Evolutionary conservation across 768 basidiomycete species (phyloP), one percentile per base, ranked within the genome.

Genomic region (Pholiota molesta): DNA sequence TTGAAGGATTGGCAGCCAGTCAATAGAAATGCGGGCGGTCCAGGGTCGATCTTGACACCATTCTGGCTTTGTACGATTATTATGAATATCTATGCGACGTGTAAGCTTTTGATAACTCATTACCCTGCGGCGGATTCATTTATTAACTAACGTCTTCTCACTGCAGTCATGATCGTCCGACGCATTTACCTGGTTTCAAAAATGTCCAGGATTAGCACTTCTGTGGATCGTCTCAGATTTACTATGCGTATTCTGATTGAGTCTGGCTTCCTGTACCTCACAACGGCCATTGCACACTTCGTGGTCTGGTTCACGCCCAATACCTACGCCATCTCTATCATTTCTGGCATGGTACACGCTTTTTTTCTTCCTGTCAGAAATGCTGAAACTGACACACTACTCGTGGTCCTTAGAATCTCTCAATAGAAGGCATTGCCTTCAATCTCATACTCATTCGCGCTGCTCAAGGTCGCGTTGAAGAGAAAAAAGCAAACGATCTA

Each of bases 381-480:
- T 37, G 13, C 2, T 52, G 10, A 14, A 21, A 14, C 23, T 49
- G 47, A 49, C 19, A 14, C 4, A 5, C 19, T 17, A 33, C 21
- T 37, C 31, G 7, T 21, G 44, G 40, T 9, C 26, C 26, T 6
- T 17, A 71, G 68, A 60, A 67, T 29, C 55, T 66, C 37, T 52
- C 63, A 16, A 51, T 67, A 9, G 62, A 57, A 2, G 68, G 67
- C n/a, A 67, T 67, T 17, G 65, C 67, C 0, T 69, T 69, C 59
- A 68, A 71, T 39, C 60, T 71, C 3, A 69, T 71, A 28, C 54
- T 68, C 17, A 68, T 68, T 5, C 56, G 64, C 7, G 37, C 54
- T 10, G 33, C 60, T 1, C 45, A 57, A 28, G 54, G 40, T 5
- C 53, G 62, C 3, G 55, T 49, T 13, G 47, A 23, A 11, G 47